Evolutionary conservation across 352 stramenopile species (phyloP), one percentile per base, ranked within the genome.

Genomic region (Globisporangium radiosum): DNA sequence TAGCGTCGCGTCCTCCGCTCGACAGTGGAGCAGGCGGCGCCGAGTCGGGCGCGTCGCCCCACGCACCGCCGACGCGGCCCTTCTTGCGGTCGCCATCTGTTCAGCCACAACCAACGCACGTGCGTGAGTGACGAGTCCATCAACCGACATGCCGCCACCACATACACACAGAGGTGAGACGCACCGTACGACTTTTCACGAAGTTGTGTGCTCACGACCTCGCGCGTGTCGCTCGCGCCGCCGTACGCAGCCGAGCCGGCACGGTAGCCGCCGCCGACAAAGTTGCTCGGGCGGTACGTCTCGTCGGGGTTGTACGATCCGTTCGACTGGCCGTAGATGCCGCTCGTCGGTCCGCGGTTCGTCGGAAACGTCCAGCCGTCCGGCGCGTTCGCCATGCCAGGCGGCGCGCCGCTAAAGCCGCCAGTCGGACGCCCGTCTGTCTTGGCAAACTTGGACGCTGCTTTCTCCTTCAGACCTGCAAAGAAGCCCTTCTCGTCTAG

Each of bases 401-500:
- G 83, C 19, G 84, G 84, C 5, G 78, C 76, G 36, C 84, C 73
- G 44, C 71, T 70, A 48, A 84, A 81, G 13, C 69, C 81, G n/a
- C 78, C 69, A 25, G 78, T 75, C 10, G 71, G 66, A 25, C 58
- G 58, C 8, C 58, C 58, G 44, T 94, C 84, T 5, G 73, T 73
- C 66, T 84, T 88, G 15, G 67, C 69, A 66, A 92, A 94, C 60
- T 85, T 89, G 44, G 81, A 92, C 19, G 81, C 76, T 11, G 85
- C 78, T 60, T 89, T 94, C 48, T 95, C 86, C 62, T 93, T 92
- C 38, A 95, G 57, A 11, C 84, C 81, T 58, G 88, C 87, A 62
- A 95, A 90, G 56, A 95, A 92, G 6, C 84, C 86, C 69, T 95
- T 95, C 39, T 91, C 81, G 63, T 95, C 81, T 83, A 45, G 25